Evolutionary conservation across 1,139 yeast genomes (phyloP), one percentile per base, ranked within the genome.

Genomic region (Saccharomyces hybrid): DNA sequence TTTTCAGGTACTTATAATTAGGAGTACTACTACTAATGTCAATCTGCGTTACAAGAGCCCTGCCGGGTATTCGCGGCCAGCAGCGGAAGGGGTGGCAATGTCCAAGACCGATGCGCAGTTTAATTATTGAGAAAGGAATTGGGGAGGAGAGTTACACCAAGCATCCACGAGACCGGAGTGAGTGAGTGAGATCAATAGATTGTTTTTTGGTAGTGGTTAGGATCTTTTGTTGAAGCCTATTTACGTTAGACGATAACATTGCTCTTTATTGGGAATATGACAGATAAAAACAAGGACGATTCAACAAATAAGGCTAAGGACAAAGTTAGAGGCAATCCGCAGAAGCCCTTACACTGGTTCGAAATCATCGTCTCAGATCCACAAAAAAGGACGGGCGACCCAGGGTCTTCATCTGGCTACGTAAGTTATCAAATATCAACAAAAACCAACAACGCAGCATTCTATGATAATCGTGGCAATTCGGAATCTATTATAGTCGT

Each of bases 401-500:
- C 88, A 59, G 86, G 86, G 60, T 56, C 66, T 2, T 57, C 66
- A 1, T 59, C 66, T 26, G 86, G 52, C 6, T 91, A 77, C 70
- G 88, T 90, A 8, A 82, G 96, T 3, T 93, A 89, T 66, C 78
- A 88, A 52, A 77, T 93, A 34, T 81, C 87, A 14, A 85, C 96
- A 0, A 76, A 76, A n/a, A 71, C 75, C 0, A 74, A 82, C 13
- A 70, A 77, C 61, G 76, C 78, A 57, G 79, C 81, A 0, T 72
- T 74, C 7, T 73, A 78, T 48, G 46, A 34, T 19, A 71, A 72
- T 57, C 67, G 75, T 41, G 59, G 61, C 26, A 57, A 72, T 79
- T 5, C 75, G 75, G 67, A 70, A 26, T 67, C 74, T 1, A 73
- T 75, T 19, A 78, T 83, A 53, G 76, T 76, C 28, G 88, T 86